Evolutionary conservation across 345 rosid genomes (phyloP), one percentile per base, ranked within the genome.

Genomic region (Microthlaspi erraticum): DNA sequence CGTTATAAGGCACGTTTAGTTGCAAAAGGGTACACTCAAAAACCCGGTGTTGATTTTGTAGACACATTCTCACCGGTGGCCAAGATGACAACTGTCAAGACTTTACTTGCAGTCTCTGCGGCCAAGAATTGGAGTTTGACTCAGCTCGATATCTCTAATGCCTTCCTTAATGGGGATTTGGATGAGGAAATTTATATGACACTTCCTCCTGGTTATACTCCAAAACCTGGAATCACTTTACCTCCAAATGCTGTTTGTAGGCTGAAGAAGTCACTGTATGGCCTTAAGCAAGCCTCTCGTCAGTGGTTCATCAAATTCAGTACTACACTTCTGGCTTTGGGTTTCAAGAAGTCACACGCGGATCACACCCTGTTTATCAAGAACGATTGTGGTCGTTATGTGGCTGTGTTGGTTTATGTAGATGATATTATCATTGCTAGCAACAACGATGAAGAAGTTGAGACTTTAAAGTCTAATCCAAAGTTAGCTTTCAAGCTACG

Each of bases 401-500:
- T 37, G 10, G 41, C 41, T 0, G 41, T 37, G 2, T 3, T 37
- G 0, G 41, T 37, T 0, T 37, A 37, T 10, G 41, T 37, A 2
- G 41, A 37, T 10, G 41, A 37, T 2, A 37, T 37, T 1, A 37
- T 37, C 4, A 37, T 37, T 3, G 13, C 41, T 1, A 37, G 41
- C 5, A 37, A 37, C 3, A 12, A 37, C 0, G 41, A 37, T 37
- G 12, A 10, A 2, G 13, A 2, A 3, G 41, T 37, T 10, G 3
- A 2, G 0, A 11, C 9, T 2, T 10, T 37, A 0, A 37, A 37
- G 41, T 9, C 12, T 0, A 5, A 37, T 10, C 2, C 10, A 6
- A 0, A 37, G 1, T 5, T 0, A 0, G 12, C 41, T 0, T 37
- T 37, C 1, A 2, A 2, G 0, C 13, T 37, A 2, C 12, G 41